These are phyloP conservation scores for Sherardia arvensis DNA, from an alignment of 257 asterid species.

Conservation along the genomic window DNA sequence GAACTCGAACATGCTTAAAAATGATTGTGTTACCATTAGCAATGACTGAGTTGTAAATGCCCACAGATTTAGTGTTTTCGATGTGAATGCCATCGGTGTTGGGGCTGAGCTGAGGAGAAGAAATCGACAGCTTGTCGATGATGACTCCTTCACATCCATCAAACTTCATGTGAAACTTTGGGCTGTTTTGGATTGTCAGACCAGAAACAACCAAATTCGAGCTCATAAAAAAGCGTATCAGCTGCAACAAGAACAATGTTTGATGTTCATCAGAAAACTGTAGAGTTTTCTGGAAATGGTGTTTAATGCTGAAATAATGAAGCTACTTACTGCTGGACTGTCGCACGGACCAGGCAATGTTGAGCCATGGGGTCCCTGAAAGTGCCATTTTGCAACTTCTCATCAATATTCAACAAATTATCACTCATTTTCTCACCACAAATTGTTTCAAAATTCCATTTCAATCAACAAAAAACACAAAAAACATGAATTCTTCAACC, in stretches of 20 bases:
- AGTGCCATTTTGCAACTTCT: slow-evolving; percentile 13
- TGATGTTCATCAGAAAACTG: not conserved
- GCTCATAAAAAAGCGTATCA: slow-evolving; percentile 87
- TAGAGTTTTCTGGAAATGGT: not conserved
- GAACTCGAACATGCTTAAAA: not conserved
- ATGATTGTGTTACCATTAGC: slow-evolving; percentile 42
- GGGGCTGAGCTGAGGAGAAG: slow-evolving; percentile 89
- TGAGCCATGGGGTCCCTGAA: slow-evolving; percentile 90
- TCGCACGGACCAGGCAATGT: slow-evolving; percentile 92
- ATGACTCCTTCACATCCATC: slow-evolving; percentile 75
- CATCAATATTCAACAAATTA: not conserved
- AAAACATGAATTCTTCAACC: not conserved
- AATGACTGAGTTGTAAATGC: slow-evolving; percentile 71
- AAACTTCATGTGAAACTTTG: slow-evolving; percentile 82
- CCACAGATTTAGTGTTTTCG: slow-evolving; percentile 64
- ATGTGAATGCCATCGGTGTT: slow-evolving; percentile 93
- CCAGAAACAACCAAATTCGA: slow-evolving; percentile 62
- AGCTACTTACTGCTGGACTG: slow-evolving; percentile 78
- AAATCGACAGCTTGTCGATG: slow-evolving; percentile 55
- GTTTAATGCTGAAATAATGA: not conserved
- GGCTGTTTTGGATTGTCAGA: slow-evolving; percentile 71
- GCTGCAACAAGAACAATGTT: slow-evolving; percentile 23
- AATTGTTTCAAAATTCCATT: not conserved
- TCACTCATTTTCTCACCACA: not conserved
- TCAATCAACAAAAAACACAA: not conserved